phyloP scores from a whole-genome alignment of 2,329 filamentous ascomycete genomes.

The Diplodia seriata region DNA sequence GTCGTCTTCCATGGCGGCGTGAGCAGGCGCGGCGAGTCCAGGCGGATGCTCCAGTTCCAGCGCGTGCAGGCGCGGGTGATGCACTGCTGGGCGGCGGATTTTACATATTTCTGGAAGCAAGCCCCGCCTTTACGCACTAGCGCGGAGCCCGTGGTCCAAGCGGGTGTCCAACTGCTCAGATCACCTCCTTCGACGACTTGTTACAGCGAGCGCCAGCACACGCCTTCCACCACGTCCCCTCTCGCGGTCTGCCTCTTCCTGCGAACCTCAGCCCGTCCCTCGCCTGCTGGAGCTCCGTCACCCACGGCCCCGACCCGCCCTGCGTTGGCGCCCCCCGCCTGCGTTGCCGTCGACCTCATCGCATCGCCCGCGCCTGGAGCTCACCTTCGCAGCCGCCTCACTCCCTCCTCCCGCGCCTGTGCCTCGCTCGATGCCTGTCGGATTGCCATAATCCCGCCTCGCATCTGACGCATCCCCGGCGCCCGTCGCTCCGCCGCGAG shows the following conservation, averaged over 20 bases:
- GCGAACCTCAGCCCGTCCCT: slow-evolving; percentile 16
- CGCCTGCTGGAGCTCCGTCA: slow-evolving; percentile 22
- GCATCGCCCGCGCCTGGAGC: slow-evolving; percentile 19
- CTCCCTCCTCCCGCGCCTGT: slow-evolving; percentile 2
- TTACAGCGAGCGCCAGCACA: slow-evolving; percentile 30
- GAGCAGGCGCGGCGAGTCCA: slow-evolving; percentile 2
- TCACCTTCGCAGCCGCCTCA: slow-evolving; percentile 20
- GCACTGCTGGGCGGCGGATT: slow-evolving; percentile 3
- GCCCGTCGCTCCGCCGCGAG: slow-evolving; percentile 22
- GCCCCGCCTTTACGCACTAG: slow-evolving; percentile 28
- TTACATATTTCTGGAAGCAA: slow-evolving; percentile 25
- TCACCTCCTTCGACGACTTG: slow-evolving; percentile 30
- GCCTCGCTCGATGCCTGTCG: slow-evolving; percentile 29
- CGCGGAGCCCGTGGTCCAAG: slow-evolving; percentile 13
- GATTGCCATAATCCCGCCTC: slow-evolving; percentile 13
- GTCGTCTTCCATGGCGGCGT: slow-evolving; percentile 24
- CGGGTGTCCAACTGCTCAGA: slow-evolving; percentile 26
- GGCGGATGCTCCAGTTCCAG: not conserved
- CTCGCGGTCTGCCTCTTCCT: slow-evolving; percentile 23
- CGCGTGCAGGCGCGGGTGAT: slow-evolving; percentile 24
- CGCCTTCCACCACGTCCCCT: slow-evolving; percentile 27
- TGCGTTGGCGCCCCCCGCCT: slow-evolving; percentile 27
- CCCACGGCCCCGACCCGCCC: slow-evolving; percentile 20
- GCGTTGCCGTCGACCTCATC: slow-evolving; percentile 23
- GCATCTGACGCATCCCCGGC: slow-evolving; percentile 15